Evolutionary conservation across 208 protist genomes (phyloP).

Genomic region (Entamoeba histolytica): DNA sequence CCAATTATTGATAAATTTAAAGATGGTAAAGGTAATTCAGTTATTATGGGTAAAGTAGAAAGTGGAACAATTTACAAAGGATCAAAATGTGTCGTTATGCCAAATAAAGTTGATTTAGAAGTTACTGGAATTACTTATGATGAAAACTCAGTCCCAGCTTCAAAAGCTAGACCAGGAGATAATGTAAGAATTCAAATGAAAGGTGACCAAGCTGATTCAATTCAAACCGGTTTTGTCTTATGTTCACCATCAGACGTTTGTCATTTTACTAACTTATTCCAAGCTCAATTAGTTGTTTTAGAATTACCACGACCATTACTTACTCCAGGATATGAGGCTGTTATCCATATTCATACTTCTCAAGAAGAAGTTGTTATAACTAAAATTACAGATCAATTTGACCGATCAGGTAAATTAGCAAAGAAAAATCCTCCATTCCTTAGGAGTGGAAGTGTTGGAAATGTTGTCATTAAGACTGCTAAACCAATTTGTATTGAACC

Average conservation of each 20-base stretch:
- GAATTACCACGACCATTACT: not conserved
- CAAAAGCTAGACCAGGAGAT: not conserved
- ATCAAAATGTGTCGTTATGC: not conserved
- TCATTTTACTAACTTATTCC: not conserved
- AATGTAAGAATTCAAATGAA: not conserved
- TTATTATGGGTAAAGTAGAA: constrained; percentile 2
- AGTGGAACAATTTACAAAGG: not conserved
- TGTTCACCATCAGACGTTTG: not conserved
- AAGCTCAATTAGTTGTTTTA: not conserved
- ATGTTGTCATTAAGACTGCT: not conserved
- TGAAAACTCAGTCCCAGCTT: not conserved
- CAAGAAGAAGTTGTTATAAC: not conserved
- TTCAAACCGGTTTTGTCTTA: not conserved
- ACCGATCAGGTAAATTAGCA: not conserved
- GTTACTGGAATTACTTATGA: not conserved
- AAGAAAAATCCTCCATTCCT: not conserved
- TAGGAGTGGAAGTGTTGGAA: not conserved
- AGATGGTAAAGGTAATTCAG: not conserved
- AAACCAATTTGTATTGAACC: not conserved
- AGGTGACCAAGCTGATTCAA: not conserved
- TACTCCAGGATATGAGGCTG: not conserved
- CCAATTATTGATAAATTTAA: not conserved
- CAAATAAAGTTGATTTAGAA: not conserved
- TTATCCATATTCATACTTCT: constrained; percentile 2
- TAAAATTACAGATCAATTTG: not conserved